These are phyloP conservation scores for Amanita rubescens DNA, from an alignment of 768 basidiomycete species.

Conservation along the genomic window DNA sequence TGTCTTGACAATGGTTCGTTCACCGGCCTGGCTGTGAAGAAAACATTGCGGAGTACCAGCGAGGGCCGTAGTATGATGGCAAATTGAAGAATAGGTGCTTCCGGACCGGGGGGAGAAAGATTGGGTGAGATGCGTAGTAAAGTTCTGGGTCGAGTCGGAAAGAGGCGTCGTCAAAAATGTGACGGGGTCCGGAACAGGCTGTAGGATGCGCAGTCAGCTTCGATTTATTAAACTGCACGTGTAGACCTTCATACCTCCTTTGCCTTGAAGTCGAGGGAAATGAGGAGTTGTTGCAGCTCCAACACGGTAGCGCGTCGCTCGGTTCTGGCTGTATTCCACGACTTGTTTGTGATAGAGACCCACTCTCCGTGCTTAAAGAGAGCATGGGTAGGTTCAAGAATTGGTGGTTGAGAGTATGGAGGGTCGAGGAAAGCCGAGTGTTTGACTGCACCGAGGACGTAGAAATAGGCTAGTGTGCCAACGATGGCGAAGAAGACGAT, in stretches of 20 bases:
- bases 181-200: slow-evolving; percentile 24
- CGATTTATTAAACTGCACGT: neutral
- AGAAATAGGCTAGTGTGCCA: slow-evolving; percentile 92
- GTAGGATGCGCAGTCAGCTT: slow-evolving; percentile 5
- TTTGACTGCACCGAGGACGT: slow-evolving; percentile 84
- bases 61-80: slow-evolving; percentile 32
- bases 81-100: slow-evolving; percentile 42
- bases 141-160: slow-evolving; percentile 33
- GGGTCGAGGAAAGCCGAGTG: slow-evolving; percentile 76
- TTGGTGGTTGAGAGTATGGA: slow-evolving; percentile 28
- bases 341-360: slow-evolving; percentile 49
- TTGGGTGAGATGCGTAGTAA: slow-evolving; percentile 41
- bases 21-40: slow-evolving; percentile 33
- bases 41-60: slow-evolving; percentile 20
- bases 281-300: slow-evolving; percentile 70
- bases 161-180: slow-evolving; percentile 37
- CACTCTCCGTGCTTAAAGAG: slow-evolving; percentile 51
- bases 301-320: slow-evolving; percentile 30
- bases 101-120: slow-evolving; percentile 34
- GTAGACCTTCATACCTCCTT: slow-evolving; percentile 24
- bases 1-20: slow-evolving; percentile 35
- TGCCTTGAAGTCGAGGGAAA: slow-evolving; percentile 42
- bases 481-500: slow-evolving; percentile 87
- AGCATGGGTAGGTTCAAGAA: slow-evolving; percentile 50
- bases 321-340: slow-evolving; percentile 35